phyloP scores from a whole-genome alignment of 202 grass and related monocot genomes.

The Bolboschoenoplectus hybrid region DNA sequence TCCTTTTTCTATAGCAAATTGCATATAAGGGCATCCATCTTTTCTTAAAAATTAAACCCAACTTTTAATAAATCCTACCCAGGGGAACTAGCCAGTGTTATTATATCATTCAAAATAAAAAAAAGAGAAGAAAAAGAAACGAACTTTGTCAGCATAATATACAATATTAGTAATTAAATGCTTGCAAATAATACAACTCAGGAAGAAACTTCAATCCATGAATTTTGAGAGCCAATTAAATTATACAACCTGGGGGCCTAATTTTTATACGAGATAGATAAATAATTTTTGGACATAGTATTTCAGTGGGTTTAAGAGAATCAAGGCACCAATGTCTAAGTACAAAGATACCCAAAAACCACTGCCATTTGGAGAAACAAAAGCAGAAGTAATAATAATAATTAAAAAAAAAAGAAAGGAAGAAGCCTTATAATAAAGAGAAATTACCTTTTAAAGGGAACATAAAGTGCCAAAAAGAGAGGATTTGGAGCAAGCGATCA shows the following conservation, averaged over 20 bases:
- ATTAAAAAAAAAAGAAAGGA: neutral
- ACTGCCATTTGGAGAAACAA: neutral
- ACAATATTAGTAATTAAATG: neutral
- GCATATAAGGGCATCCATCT: neutral
- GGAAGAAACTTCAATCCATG: neutral
- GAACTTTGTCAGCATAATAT: neutral
- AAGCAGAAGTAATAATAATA: neutral
- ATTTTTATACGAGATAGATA: neutral
- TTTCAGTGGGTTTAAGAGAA: neutral
- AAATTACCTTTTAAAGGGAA: neutral
- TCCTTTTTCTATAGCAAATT: too few species aligned
- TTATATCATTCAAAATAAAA: neutral
- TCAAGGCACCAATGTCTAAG: neutral
- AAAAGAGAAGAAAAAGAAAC: neutral
- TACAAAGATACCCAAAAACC: neutral
- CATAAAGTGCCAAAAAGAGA: neutral
- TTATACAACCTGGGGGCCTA: neutral
- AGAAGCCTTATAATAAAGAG: neutral
- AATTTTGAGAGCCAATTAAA: neutral
- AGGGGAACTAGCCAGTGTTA: neutral
- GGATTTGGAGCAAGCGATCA: neutral
- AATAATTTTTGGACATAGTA: neutral
- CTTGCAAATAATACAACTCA: neutral
- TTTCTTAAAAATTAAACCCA: conserved; percentile 14
- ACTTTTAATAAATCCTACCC: neutral